A percentile compares a stretch with the other conserved stretches of the same genome.
Conservation (phyloP, 140 eudicot species). For the Anethum foeniculum region DNA sequence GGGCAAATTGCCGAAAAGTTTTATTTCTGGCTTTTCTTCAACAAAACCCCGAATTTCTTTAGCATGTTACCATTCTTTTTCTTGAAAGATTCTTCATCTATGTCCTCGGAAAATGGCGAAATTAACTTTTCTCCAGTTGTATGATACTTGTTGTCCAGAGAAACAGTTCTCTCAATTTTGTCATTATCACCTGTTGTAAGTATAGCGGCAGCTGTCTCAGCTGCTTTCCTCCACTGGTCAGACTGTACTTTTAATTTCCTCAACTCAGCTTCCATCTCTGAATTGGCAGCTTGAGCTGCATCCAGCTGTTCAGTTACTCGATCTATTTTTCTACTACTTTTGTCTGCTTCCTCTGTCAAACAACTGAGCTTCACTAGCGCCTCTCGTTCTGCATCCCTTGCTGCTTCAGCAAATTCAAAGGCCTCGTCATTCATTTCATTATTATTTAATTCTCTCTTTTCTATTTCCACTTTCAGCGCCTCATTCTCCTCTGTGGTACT, state of each 20-base stretch:
- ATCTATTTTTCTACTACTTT: slow-evolving; percentile 39
- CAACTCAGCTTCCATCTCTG: slow-evolving; percentile 72
- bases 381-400: slow-evolving; percentile 46
- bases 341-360: slow-evolving; percentile 64
- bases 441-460: slow-evolving; percentile 19
- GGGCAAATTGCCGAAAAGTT: background rate
- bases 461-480: slow-evolving; percentile 37
- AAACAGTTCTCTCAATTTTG: slow-evolving; percentile 55
- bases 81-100: slow-evolving; percentile 70
- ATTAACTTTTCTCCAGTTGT: slow-evolving; percentile 49
- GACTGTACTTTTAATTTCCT: slow-evolving; percentile 73
- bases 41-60: slow-evolving; percentile 29
- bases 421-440: slow-evolving; percentile 35
- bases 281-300: slow-evolving; percentile 57
- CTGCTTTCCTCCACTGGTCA: slow-evolving; percentile 98
- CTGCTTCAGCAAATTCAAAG: slow-evolving; percentile 35
- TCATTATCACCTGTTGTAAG: slow-evolving; percentile 45
- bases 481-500: slow-evolving; percentile 48
- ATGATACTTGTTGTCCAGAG: slow-evolving; percentile 37
- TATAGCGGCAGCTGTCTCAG: slow-evolving; percentile 85
- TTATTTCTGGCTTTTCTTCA: slow-evolving; percentile 9
- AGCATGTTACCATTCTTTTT: slow-evolving; percentile 77
- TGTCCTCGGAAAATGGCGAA: slow-evolving; percentile 48
- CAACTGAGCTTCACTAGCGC: slow-evolving; percentile 48
- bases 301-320: slow-evolving; percentile 51